phyloP scores from a whole-genome alignment of 192 early-diverging fungal species.

The Radiomyces spectabilis region DNA sequence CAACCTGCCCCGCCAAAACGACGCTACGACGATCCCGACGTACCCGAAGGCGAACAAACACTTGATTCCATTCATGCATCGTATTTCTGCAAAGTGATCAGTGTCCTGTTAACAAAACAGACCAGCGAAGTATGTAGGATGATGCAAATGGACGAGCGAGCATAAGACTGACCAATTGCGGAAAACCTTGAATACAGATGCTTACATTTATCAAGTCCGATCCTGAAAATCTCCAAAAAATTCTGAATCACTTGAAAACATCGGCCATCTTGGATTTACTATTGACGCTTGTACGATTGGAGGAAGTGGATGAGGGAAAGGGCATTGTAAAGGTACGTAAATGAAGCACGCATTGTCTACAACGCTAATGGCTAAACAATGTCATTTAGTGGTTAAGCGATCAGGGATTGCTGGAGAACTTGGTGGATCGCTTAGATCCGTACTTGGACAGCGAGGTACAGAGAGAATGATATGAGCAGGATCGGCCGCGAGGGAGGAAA shows the following conservation, averaged over 20 bases:
- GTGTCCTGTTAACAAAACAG: conserved; percentile 81
- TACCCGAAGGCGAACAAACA: background rate
- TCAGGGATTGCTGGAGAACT: conserved; percentile 64
- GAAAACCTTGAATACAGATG: no score
- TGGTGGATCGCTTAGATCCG: conserved; percentile 78
- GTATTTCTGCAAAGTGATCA: conserved; percentile 89
- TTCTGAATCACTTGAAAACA: conserved; percentile 79
- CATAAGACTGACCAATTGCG: no score
- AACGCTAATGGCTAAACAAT: no score
- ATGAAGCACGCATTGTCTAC: background rate
- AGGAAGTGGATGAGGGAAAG: conserved; percentile 79
- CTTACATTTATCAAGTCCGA: conserved; percentile 77
- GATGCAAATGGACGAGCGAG: no score
- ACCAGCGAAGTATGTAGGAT: conserved; percentile 64
- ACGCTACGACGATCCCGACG: background rate
- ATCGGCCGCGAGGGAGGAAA: no score
- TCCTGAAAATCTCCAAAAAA: conserved; percentile 63
- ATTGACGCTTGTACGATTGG: conserved; percentile 87
- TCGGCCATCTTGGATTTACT: conserved; percentile 88
- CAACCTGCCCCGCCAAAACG: conserved; percentile 42
- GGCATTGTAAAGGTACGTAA: conserved; percentile 72
- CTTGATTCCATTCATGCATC: conserved; percentile 65
- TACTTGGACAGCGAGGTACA: conserved; percentile 69
- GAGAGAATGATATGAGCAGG: no score
- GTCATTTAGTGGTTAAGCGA: conserved; percentile 78